Evolutionary conservation across 2,329 filamentous ascomycete genomes (phyloP).

Genomic region (Orbilia ellipsospora): DNA sequence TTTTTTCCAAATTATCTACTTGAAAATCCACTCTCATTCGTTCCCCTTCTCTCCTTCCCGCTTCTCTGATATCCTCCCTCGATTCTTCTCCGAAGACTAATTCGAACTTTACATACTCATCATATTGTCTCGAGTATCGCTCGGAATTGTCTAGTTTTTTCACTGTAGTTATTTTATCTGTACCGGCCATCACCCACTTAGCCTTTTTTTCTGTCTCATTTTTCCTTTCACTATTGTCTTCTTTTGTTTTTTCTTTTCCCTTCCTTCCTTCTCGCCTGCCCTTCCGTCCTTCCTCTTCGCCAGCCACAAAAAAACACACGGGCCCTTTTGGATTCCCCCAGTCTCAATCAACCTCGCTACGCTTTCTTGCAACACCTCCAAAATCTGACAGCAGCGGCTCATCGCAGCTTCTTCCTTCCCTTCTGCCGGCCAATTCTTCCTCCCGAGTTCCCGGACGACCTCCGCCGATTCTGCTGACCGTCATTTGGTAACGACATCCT

Average conservation of each 20-base stretch:
- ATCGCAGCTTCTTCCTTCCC: background rate
- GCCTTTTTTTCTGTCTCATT: background rate
- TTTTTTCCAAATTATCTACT: background rate
- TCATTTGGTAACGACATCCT: too few species aligned
- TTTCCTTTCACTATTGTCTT: background rate
- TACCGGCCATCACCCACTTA: background rate
- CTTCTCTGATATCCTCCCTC: background rate
- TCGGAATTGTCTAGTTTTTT: too few species aligned
- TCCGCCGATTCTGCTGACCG: background rate
- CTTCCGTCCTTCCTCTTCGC: conserved; percentile 7
- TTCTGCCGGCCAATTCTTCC: too few species aligned
- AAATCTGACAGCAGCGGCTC: background rate
- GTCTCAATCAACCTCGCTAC: background rate
- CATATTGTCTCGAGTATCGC: too few species aligned
- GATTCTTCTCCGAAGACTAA: background rate
- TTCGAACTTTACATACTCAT: too few species aligned
- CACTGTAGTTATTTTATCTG: too few species aligned
- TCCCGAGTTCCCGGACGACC: background rate
- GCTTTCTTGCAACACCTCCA: conserved; percentile 4
- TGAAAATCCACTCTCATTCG: background rate
- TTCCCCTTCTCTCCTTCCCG: background rate
- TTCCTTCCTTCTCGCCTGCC: background rate
- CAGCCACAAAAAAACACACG: background rate
- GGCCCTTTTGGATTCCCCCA: background rate
- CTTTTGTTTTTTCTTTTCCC: background rate